phyloP scores from a whole-genome alignment of 495 filamentous ascomycete species.

The Aspergillus leporis region DNA sequence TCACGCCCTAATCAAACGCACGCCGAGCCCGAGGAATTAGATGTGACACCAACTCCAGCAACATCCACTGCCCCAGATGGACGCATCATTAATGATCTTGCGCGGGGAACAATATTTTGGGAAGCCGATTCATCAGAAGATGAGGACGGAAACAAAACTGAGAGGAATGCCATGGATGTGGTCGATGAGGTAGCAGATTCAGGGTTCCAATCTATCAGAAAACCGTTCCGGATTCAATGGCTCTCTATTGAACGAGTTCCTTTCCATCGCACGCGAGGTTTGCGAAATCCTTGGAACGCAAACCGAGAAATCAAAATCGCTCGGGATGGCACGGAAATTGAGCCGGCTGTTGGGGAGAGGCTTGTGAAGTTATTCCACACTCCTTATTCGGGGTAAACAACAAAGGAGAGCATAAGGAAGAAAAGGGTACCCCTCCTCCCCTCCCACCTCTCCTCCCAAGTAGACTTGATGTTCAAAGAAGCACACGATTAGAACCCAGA shows the following conservation, averaged over 20 bases:
- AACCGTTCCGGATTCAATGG: constrained; percentile 93
- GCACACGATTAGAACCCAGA: background rate
- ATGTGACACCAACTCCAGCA: constrained; percentile 72
- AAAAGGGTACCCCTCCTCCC: no score
- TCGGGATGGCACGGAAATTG: constrained; percentile 91
- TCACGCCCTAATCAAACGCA: constrained; percentile 53
- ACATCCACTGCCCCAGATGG: constrained; percentile 82
- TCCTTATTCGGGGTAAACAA: constrained; percentile 2
- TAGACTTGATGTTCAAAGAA: background rate
- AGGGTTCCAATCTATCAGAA: constrained; percentile 74
- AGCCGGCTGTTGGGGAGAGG: constrained; percentile 76
- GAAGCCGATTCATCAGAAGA: constrained; percentile 71
- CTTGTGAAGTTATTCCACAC: constrained; percentile 76
- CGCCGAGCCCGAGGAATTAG: constrained; percentile 53
- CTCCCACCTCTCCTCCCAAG: background rate
- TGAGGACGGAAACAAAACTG: constrained; percentile 31
- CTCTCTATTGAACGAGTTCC: constrained; percentile 81
- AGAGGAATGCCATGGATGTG: constrained; percentile 33
- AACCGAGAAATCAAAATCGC: constrained; percentile 97
- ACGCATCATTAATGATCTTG: constrained; percentile 89
- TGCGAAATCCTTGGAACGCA: constrained; percentile 96
- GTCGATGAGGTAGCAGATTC: constrained; percentile 39
- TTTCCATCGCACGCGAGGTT: constrained; percentile 85
- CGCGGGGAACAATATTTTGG: constrained; percentile 95
- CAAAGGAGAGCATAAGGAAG: background rate